These are phyloP conservation scores for Neophaeococcomyces mojaviensis DNA, from an alignment of 2,329 filamentous ascomycete genomes.

Conservation along the genomic window DNA sequence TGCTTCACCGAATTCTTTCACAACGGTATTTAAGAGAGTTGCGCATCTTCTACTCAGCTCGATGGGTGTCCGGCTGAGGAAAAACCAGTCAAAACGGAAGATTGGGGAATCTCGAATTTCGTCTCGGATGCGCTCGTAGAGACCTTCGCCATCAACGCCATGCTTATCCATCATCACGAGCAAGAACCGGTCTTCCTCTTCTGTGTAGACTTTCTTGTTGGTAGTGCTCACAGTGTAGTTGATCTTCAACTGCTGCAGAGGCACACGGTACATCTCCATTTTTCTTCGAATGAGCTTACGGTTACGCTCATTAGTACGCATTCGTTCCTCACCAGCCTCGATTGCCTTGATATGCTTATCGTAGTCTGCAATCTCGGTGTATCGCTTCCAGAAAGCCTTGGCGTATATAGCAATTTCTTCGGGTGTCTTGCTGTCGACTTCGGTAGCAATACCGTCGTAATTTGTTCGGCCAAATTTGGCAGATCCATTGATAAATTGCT, in stretches of 20 bases:
- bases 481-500: constrained; percentile 93
- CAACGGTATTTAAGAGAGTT: constrained; percentile 86
- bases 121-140: constrained; percentile 93
- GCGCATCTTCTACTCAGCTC: constrained; percentile 90
- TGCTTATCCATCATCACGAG: constrained; percentile 88
- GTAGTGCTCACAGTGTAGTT: constrained; percentile 98
- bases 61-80: constrained; percentile 84
- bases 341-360: constrained; percentile 82
- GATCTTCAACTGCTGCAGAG: constrained; percentile 94
- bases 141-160: constrained; percentile 79
- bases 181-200: constrained; percentile 94
- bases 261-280: constrained; percentile 93
- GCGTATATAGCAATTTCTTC: constrained; percentile 80
- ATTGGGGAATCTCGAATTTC: constrained; percentile 90
- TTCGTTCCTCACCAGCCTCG: constrained; percentile 85
- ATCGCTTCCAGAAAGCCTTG: constrained; percentile 93
- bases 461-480: constrained; percentile 85
- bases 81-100: constrained; percentile 99
- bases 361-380: constrained; percentile 83
- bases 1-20: constrained; percentile 79
- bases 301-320: constrained; percentile 82
- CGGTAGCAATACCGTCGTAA: constrained; percentile 75
- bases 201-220: constrained; percentile 99
- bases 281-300: constrained; percentile 91
- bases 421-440: constrained; percentile 83